Conservation (phyloP, 352 stramenopile species). For the Phytophthora pisi region DNA sequence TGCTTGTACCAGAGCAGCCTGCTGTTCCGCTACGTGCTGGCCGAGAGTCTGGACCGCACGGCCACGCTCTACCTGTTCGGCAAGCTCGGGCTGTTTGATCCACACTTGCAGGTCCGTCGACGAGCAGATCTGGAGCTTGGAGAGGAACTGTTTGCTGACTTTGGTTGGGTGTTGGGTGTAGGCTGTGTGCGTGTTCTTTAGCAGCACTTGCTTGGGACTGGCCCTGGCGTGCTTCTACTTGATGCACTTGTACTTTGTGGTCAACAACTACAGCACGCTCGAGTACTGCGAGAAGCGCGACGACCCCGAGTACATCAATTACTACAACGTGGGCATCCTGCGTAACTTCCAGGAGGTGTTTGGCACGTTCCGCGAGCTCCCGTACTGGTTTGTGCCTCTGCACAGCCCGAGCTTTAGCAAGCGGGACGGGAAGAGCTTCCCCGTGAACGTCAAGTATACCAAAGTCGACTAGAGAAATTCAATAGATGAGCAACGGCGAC, state of each 20-base stretch:
- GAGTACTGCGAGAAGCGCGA: slow-evolving; percentile 89
- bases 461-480: slow-evolving; percentile 56
- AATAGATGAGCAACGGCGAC: slow-evolving; percentile 9
- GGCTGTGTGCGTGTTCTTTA: slow-evolving; percentile 75
- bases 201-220: slow-evolving; percentile 62
- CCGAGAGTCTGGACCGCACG: slow-evolving; percentile 56
- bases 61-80: slow-evolving; percentile 64
- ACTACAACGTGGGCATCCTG: slow-evolving; percentile 76
- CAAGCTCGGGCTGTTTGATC: slow-evolving; percentile 56
- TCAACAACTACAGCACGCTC: slow-evolving; percentile 82
- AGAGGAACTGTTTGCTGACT: background rate
- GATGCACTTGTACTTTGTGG: slow-evolving; percentile 76
- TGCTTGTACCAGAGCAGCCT: slow-evolving; percentile 76
- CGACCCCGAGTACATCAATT: slow-evolving; percentile 80
- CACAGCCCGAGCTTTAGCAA: slow-evolving; percentile 56
- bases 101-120: slow-evolving; percentile 60
- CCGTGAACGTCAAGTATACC: slow-evolving; percentile 53
- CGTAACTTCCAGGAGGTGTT: slow-evolving; percentile 83
- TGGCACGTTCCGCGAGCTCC: slow-evolving; percentile 59
- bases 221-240: slow-evolving; percentile 79
- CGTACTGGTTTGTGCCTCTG: slow-evolving; percentile 78
- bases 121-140: background rate
- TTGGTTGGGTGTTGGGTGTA: slow-evolving; percentile 14
- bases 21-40: slow-evolving; percentile 68
- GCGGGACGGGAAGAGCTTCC: slow-evolving; percentile 54